Base-by-base conservation (phyloP, 2,329 filamentous ascomycete species). In the Phoma sp. region DNA sequence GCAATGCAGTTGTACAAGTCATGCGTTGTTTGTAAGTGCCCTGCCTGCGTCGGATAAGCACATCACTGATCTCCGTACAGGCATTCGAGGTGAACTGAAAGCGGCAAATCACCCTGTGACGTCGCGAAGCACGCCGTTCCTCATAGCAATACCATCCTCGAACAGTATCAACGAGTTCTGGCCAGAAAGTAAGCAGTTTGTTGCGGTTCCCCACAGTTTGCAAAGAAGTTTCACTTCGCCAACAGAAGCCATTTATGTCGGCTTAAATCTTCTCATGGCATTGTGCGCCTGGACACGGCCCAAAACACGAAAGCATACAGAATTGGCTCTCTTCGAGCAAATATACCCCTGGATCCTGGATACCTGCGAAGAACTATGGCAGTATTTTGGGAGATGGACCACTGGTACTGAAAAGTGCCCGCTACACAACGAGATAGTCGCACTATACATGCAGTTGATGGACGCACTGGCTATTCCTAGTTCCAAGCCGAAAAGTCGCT, bases 71-170 rank as follows among this genome's bases (percentile, higher is more conserved):
- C 5, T 15, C 21, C 15, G 15, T 10, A 6, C n/a, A 85, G 83
- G 80, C 61, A 75, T 82, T 13, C 48, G 83, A 13, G 63, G 63
- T 49, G 74, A 76, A 15, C 60, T 84, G 35, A 78, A 82, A 53
- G 57, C 55, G 31, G 50, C 64, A 2, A 61, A 73, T 12, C 54
- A 65, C n/a, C 25, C 54, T 7, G n/a, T 56, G 3, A 47, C 57
- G 32, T 41, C 37, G 3, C 45, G 60, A 13, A 43, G 17, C 29
- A 32, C 55, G 8, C 50, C 61, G 7, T 68, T 77, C 36, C 64
- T 60, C 17, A 45, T 77, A 15, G 61, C 58, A 15, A 50, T 81
- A 17, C 79, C 80, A 21, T 72, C 78, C 32, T 74, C 74, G 15
- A 71, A 71, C 39, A 74, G 69, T 52, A 74, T 75, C 19, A 72